Percentiles rank a stretch among this genome's conserved stretches.
These are phyloP conservation scores for Beauveria australis DNA, from an alignment of 2,329 filamentous ascomycete genomes.

Conservation along the genomic window DNA sequence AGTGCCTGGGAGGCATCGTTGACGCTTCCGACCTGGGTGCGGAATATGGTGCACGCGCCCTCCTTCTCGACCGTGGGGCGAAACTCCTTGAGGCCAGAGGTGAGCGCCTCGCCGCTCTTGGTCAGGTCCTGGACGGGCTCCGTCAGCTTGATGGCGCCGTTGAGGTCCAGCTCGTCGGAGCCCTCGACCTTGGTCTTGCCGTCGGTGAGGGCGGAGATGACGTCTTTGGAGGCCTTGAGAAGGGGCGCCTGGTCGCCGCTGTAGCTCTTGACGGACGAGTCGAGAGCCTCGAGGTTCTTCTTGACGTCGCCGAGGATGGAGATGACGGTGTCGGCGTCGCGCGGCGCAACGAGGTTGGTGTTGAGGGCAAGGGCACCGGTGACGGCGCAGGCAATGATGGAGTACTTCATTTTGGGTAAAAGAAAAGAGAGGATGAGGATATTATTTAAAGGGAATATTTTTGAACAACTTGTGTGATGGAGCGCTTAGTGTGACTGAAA, in stretches of 20 bases:
- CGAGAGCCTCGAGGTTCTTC: constrained; percentile 1
- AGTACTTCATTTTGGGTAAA: not conserved
- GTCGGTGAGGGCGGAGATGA: not conserved
- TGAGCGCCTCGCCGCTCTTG: not conserved
- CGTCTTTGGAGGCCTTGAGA: constrained; percentile 7
- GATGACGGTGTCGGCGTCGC: not conserved
- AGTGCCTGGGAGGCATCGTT: constrained; percentile 17
- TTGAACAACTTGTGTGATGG: not conserved
- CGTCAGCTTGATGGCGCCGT: constrained; percentile 6
- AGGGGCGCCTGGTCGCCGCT: not conserved
- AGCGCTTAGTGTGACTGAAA: not conserved
- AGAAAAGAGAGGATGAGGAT: too few species aligned
- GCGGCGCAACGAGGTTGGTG: not conserved
- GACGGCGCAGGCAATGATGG: not conserved
- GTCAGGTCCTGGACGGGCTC: constrained; percentile 6
- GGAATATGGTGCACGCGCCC: constrained; percentile 1
- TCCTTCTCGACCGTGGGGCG: not conserved
- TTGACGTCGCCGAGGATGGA: not conserved
- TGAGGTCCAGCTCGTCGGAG: not conserved
- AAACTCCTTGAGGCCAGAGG: not conserved
- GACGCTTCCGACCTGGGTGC: constrained; percentile 16
- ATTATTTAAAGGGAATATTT: not conserved
- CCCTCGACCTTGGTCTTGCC: constrained; percentile 9
- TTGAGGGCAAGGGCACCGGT: constrained; percentile 3
- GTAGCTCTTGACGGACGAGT: constrained; percentile 2